Evolutionary conservation across 164 flowering plant species (phyloP), one percentile per base, ranked within the genome.

Genomic region (Sedum album): DNA sequence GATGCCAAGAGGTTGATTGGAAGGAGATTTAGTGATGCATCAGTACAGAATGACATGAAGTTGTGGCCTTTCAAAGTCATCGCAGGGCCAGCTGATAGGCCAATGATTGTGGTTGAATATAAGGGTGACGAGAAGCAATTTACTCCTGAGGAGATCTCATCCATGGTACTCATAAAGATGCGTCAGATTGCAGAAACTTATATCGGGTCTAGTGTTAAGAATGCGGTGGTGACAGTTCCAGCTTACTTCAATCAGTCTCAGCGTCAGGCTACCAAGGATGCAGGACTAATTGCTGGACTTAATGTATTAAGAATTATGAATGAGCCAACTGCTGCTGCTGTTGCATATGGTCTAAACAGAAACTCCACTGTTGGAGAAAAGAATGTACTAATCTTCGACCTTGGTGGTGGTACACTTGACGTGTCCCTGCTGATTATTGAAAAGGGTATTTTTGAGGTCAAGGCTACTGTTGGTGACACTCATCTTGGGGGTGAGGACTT

Each of bases 271-370:
- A 81, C 82, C 2, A 79, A 75, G 68, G 84, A 81, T 49, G 84
- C 82, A 6, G 84, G 82, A 1, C 79, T 75, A 11, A 81, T 81
- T 65, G 71, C 84, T 17, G 82, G 84, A 6, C 70, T 79, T 11
- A 82, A 79, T 71, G 80, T 79, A 2, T 49, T 82, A 81, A 70
- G 81, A 11, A 78, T 82, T 30, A 82, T 83, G 74, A 83, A 83
- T 51, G 86, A 83, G 72, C 86, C 86, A 11, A 84, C 85, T 0
- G 84, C 84, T 9, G 86, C 86, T 55, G 86, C 86, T 1, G 81
- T 83, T 71, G 86, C 86, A 6, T 83, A 83, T 39, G 86, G 84
- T 28, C 74, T 83, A 48, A 82, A 83, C 74, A 79, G 81, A 75
- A 83, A 78, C 70, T 80, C 82, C 48, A 44, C 18, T 2, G 18